These are phyloP conservation scores for Mimosa bimucronata DNA, from an alignment of 306 rosid species.

Conservation along the genomic window DNA sequence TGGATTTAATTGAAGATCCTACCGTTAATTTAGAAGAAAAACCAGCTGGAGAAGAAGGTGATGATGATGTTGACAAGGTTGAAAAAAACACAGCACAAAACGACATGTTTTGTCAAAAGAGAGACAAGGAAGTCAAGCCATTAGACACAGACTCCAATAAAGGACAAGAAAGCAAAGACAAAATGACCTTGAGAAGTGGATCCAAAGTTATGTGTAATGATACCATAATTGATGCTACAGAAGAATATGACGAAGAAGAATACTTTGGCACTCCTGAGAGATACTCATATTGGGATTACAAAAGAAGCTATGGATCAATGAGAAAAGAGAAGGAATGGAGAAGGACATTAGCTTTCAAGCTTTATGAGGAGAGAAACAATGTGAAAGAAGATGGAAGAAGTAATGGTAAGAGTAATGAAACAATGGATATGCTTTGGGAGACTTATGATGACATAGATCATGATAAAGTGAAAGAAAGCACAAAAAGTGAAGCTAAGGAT, in stretches of 20 bases:
- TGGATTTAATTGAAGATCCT: not conserved
- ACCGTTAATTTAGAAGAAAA: not conserved
- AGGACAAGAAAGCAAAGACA: conserved; percentile 56
- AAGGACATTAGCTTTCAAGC: not conserved
- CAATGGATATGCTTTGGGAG: conserved; percentile 67
- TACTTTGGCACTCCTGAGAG: conserved; percentile 43
- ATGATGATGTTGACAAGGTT: conserved; percentile 1
- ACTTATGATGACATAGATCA: conserved; percentile 72
- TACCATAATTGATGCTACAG: conserved; percentile 15
- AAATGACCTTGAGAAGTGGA: conserved; percentile 44
- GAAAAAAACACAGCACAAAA: conserved; percentile 22
- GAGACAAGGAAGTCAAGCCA: conserved; percentile 33
- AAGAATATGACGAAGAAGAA: conserved; percentile 25
- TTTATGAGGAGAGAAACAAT: not conserved
- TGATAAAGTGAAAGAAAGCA: not conserved
- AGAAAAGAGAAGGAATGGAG: not conserved
- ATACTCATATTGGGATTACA: conserved; percentile 20
- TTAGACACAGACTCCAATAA: conserved; percentile 42
- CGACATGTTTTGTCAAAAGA: conserved; percentile 40
- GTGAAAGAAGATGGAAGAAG: not conserved
- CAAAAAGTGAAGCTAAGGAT: not conserved
- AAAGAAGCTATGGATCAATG: conserved; percentile 25
- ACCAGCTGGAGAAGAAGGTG: not conserved
- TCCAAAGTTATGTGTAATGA: conserved; percentile 45
- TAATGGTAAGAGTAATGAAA: not conserved